Evolutionary conservation across 345 rosid species (phyloP).

Genomic region (Lepidium africanum): DNA sequence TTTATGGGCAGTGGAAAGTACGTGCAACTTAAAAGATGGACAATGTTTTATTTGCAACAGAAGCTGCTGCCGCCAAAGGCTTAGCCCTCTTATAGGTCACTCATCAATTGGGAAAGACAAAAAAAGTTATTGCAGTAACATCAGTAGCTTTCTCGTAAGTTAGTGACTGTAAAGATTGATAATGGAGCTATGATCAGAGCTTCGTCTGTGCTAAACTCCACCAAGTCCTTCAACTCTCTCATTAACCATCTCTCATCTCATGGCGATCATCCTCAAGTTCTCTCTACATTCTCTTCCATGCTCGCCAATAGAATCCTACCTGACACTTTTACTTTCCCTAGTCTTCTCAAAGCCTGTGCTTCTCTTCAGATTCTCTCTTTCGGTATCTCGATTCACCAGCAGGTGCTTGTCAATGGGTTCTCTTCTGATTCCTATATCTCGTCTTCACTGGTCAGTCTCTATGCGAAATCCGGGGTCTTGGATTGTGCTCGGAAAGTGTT

Average conservation of each 20-base stretch:
- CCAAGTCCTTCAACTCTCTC: slow-evolving; percentile 31
- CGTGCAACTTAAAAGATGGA: too few relatives aligned
- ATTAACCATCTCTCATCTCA: slow-evolving; percentile 38
- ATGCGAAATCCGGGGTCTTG: slow-evolving; percentile 25
- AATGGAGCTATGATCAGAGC: slow-evolving; percentile 31
- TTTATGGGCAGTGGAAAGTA: too few relatives aligned
- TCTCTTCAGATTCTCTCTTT: slow-evolving; percentile 32
- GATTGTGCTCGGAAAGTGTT: slow-evolving; percentile 40
- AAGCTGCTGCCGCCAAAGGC: too few relatives aligned
- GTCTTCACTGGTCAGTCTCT: slow-evolving; percentile 45
- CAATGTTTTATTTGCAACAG: too few relatives aligned
- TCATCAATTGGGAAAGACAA: too few relatives aligned
- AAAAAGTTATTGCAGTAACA: too few relatives aligned
- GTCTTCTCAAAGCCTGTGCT: slow-evolving; percentile 52
- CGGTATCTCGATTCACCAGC: slow-evolving; percentile 46
- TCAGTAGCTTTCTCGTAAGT: neutral
- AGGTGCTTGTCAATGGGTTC: slow-evolving; percentile 37
- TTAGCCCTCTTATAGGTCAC: too few relatives aligned
- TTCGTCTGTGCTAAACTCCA: slow-evolving; percentile 15
- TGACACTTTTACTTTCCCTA: slow-evolving; percentile 41
- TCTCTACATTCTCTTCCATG: slow-evolving; percentile 31
- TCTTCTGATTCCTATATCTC: slow-evolving; percentile 45
- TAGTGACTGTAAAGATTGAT: neutral
- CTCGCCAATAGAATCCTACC: slow-evolving; percentile 26
- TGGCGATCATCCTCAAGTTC: slow-evolving; percentile 29